Percentiles rank a stretch among this genome's conserved stretches.
Conservation (phyloP, 306 rosid genomes). For the Quercus suber region DNA sequence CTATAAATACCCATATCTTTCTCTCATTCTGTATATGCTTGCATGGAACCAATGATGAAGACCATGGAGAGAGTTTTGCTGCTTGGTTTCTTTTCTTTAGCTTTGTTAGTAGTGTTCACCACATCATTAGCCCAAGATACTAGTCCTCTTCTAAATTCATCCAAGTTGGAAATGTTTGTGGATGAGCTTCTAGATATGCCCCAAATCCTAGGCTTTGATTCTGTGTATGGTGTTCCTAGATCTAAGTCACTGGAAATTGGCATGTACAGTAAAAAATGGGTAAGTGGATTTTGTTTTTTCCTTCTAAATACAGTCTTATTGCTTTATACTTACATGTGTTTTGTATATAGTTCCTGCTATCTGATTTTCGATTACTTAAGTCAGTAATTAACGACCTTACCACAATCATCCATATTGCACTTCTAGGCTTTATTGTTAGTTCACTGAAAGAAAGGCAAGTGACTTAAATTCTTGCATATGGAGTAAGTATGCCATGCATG, state of each 20-base stretch:
- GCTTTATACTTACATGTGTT: no score
- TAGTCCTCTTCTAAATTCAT: not conserved
- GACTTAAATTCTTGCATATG: no score
- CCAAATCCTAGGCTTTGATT: conserved; percentile 23
- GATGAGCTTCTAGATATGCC: conserved; percentile 47
- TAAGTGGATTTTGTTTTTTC: not conserved
- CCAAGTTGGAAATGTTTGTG: conserved; percentile 39
- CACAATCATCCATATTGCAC: no score
- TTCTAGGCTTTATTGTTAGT: no score
- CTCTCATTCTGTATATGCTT: not conserved
- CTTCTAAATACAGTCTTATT: not conserved
- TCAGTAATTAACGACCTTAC: no score
- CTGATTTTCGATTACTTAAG: no score
- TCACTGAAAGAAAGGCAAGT: no score
- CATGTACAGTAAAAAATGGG: conserved; percentile 51
- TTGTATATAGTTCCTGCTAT: no score
- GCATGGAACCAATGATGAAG: not conserved
- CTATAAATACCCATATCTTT: not conserved
- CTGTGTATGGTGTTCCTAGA: conserved; percentile 25
- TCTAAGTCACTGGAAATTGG: conserved; percentile 39
- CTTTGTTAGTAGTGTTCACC: not conserved
- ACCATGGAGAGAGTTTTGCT: not conserved
- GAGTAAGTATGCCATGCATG: no score
- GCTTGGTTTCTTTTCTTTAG: not conserved
- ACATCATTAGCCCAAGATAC: conserved; percentile 13